Percentiles rank a stretch among this genome's conserved stretches.
phyloP scores from a whole-genome alignment of 805 yeast species.

The Nakazawaea peltata region DNA sequence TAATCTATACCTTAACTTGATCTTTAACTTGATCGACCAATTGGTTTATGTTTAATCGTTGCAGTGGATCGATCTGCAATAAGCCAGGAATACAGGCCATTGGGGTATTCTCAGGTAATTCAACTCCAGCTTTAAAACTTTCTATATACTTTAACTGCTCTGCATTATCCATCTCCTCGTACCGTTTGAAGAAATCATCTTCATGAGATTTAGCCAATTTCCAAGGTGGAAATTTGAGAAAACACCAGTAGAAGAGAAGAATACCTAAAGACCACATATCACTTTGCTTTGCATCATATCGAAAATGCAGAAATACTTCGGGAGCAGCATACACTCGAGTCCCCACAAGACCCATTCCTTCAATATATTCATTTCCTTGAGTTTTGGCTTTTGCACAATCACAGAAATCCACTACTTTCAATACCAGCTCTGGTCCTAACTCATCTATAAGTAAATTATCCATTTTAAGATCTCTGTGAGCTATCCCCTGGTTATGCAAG shows the following conservation, averaged over 20 bases:
- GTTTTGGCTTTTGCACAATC: slow-evolving; percentile 23
- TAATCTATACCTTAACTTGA: no score
- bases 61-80: no score
- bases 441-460: slow-evolving; percentile 29
- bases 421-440: slow-evolving; percentile 18
- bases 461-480: slow-evolving; percentile 45
- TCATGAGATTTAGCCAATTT: slow-evolving; percentile 24
- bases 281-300: slow-evolving; percentile 31
- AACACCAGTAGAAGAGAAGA: slow-evolving; percentile 25
- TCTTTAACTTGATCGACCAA: no score
- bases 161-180: no score
- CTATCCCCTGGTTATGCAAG: slow-evolving; percentile 28
- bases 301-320: slow-evolving; percentile 28
- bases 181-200: slow-evolving; percentile 11
- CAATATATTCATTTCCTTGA: no score
- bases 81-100: no score
- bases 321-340: slow-evolving; percentile 39
- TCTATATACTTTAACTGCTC: no score
- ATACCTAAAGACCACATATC: slow-evolving; percentile 48
- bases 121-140: no score
- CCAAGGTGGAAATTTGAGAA: slow-evolving; percentile 40
- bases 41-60: no score
- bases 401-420: slow-evolving; percentile 47
- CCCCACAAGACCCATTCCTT: slow-evolving; percentile 42
- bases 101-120: no score